Conservation (phyloP, 2,329 filamentous ascomycete genomes). For the Hymenoscyphus fructigenus region DNA sequence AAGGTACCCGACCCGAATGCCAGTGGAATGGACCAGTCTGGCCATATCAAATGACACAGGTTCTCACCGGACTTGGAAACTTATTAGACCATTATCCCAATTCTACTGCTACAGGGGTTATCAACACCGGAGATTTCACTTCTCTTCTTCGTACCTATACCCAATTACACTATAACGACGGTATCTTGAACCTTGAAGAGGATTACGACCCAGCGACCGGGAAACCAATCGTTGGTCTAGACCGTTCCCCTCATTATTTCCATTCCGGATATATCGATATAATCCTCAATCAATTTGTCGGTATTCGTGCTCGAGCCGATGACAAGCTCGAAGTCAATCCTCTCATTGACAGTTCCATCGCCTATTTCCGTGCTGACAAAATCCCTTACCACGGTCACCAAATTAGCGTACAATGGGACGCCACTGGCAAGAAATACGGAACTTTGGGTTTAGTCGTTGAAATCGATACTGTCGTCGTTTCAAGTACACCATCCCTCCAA, state of each 20-base stretch:
- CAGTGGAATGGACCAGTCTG: not conserved
- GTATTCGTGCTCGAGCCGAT: not conserved
- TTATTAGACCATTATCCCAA: not conserved
- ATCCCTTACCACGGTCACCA: not conserved
- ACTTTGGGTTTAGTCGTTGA: not conserved
- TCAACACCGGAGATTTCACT: not conserved
- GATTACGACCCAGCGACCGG: not conserved
- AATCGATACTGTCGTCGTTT: not conserved
- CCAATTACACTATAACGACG: not conserved
- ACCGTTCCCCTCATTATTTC: not conserved
- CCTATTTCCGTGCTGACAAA: not conserved
- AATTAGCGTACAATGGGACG: not conserved
- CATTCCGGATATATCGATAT: not conserved
- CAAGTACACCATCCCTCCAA: not conserved
- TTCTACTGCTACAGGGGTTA: not conserved
- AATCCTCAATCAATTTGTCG: not conserved
- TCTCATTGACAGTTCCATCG: not conserved
- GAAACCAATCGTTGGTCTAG: not conserved
- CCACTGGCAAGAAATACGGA: not conserved
- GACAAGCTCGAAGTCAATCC: not conserved
- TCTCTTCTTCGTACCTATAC: not conserved
- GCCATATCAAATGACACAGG: not conserved
- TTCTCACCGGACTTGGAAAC: not conserved
- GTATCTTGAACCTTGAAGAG: not conserved
- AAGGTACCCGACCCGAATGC: not conserved